Conservation (phyloP, 345 rosid species). For the Passiflora organensis region DNA sequence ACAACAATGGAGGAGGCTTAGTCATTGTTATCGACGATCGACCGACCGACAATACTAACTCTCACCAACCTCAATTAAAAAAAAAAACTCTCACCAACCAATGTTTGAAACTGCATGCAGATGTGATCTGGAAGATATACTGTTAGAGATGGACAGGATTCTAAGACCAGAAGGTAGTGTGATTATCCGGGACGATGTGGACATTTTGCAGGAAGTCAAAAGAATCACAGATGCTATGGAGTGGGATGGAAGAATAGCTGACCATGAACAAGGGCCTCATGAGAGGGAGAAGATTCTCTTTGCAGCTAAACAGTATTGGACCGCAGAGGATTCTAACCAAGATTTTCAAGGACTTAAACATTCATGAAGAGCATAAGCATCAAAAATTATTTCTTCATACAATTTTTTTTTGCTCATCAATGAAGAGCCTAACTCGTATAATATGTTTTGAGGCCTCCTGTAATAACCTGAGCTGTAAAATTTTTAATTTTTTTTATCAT, state of each 20-base stretch:
- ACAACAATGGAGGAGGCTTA: too few species aligned
- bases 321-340: slow-evolving; percentile 29
- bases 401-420: too few species aligned
- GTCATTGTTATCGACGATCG: too few species aligned
- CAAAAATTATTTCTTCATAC: too few species aligned
- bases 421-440: too few species aligned
- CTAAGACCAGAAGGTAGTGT: slow-evolving; percentile 82
- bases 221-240: slow-evolving; percentile 52
- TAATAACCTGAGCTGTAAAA: too few species aligned
- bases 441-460: too few species aligned
- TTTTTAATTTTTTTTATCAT: too few species aligned
- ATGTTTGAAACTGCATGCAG: slow-evolving; percentile 26
- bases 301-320: slow-evolving; percentile 80
- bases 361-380: too few species aligned
- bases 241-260: slow-evolving; percentile 72
- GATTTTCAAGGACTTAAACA: too few species aligned
- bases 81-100: not conserved
- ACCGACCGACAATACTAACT: too few species aligned
- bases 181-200: slow-evolving; percentile 81
- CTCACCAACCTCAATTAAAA: too few species aligned
- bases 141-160: slow-evolving; percentile 86
- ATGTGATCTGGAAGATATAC: slow-evolving; percentile 66
- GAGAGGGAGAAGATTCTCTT: slow-evolving; percentile 70
- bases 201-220: slow-evolving; percentile 55
- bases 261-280: slow-evolving; percentile 75